phyloP scores from a whole-genome alignment of 106 monocot genomes.

The Dendrobium officinale region DNA sequence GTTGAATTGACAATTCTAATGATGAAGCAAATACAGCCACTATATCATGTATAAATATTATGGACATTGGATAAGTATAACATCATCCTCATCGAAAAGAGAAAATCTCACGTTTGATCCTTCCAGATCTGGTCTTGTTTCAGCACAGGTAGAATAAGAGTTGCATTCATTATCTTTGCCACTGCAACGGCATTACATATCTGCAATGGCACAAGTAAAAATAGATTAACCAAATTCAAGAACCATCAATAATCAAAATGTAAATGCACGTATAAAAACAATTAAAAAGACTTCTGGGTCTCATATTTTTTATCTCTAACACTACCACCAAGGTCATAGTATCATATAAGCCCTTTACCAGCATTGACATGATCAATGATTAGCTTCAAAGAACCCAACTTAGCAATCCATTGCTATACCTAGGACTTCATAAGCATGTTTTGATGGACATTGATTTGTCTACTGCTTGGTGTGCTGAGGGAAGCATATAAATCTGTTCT shows the following conservation, averaged over 20 bases:
- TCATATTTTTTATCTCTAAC: neutral
- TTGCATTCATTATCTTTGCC: conserved; percentile 97
- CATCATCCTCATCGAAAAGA: neutral
- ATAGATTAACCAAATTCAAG: neutral
- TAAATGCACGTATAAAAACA: neutral
- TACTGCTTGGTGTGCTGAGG: no score
- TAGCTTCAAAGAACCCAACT: no score
- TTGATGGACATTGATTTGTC: no score
- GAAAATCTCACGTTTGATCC: conserved; percentile 82
- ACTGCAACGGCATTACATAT: conserved; percentile 99
- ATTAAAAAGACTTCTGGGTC: neutral
- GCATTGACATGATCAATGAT: no score
- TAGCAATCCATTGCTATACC: no score
- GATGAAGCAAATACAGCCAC: neutral
- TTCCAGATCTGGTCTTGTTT: conserved; percentile 99
- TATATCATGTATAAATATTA: neutral
- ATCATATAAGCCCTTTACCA: no score
- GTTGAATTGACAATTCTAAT: neutral
- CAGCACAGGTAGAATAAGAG: conserved; percentile 87
- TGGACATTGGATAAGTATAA: neutral
- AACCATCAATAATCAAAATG: neutral
- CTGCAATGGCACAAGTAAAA: conserved; percentile 32
- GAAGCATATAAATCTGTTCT: no score
- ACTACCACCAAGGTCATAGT: no score
- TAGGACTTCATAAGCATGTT: no score